These are phyloP conservation scores for Pseudisothecium myosuroides DNA, from an alignment of 225 moss, liverwort and hornwort species.

Conservation along the genomic window DNA sequence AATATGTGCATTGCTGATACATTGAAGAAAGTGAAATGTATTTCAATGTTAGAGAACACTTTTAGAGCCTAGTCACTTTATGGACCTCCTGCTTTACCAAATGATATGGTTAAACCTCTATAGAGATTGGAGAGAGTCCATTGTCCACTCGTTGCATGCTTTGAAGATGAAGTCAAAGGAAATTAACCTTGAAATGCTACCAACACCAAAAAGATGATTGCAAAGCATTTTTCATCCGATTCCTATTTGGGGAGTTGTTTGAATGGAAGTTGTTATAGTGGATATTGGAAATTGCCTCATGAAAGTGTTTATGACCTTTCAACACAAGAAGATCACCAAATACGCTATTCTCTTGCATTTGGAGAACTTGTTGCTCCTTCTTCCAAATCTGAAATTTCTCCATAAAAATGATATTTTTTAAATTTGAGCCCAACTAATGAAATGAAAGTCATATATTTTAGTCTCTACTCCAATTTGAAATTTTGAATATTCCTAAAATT, in stretches of 20 bases:
- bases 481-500: neutral
- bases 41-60: too few relatives aligned
- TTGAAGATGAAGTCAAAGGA: neutral
- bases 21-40: too few relatives aligned
- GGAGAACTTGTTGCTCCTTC: neutral
- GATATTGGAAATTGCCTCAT: neutral
- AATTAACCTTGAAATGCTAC: neutral
- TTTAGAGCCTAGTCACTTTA: too few relatives aligned
- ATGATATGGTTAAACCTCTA: too few relatives aligned
- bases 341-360: neutral
- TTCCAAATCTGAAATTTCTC: neutral
- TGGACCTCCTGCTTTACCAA: too few relatives aligned
- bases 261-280: neutral
- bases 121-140: too few relatives aligned
- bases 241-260: neutral
- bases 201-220: neutral
- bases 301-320: neutral
- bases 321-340: neutral
- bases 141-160: too few relatives aligned
- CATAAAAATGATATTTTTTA: neutral
- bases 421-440: neutral
- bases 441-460: neutral
- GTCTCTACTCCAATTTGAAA: neutral
- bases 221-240: neutral
- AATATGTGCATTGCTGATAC: too few relatives aligned